phyloP scores from a whole-genome alignment of 306 rosid species.

The Quercus rubra region DNA sequence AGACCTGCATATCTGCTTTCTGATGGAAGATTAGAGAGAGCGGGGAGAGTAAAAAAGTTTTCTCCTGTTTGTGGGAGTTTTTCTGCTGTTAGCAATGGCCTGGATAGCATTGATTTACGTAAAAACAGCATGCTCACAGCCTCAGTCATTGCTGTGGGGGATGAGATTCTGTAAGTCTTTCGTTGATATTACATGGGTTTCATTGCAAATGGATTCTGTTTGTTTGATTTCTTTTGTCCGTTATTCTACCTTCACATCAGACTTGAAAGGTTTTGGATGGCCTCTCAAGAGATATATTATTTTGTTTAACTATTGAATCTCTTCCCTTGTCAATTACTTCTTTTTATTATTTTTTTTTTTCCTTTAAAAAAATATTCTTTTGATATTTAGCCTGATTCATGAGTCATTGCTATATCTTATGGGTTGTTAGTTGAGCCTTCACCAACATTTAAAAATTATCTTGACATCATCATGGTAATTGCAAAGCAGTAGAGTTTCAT shows the following conservation, averaged over 20 bases:
- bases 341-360: too few relatives aligned
- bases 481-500: neutral
- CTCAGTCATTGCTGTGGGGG: conserved; percentile 79
- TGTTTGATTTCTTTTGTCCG: neutral
- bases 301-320: conserved; percentile 7
- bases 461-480: neutral
- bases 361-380: neutral
- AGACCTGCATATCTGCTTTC: conserved; percentile 89
- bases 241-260: neutral
- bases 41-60: conserved; percentile 74
- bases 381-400: neutral
- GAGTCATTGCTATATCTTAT: neutral
- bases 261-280: neutral
- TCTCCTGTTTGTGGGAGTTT: conserved; percentile 37
- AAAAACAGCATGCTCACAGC: conserved; percentile 65
- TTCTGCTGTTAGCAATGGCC: conserved; percentile 59
- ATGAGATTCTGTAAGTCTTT: conserved; percentile 91
- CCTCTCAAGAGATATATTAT: neutral
- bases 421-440: neutral
- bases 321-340: neutral
- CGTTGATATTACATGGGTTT: conserved; percentile 23
- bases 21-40: conserved; percentile 95
- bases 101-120: conserved; percentile 33
- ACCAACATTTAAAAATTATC: neutral
- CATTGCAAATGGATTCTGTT: conserved; percentile 12